Conservation (phyloP, 2,329 filamentous ascomycete genomes). For the Venturiaceae sp. region DNA sequence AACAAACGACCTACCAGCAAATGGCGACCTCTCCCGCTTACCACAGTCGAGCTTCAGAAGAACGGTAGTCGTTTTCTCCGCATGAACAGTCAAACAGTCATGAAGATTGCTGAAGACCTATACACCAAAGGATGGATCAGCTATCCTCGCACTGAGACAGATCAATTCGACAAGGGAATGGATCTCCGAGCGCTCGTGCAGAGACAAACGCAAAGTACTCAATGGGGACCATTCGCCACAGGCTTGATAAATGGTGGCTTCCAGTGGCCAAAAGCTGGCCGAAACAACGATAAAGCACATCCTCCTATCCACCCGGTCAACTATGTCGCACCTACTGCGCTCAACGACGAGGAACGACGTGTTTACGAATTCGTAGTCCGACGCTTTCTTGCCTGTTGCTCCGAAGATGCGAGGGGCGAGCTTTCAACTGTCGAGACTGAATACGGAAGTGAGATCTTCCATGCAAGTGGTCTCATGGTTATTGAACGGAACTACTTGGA, state of each 20-base stretch:
- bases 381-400: conserved; percentile 90
- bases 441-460: conserved; percentile 77
- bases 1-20: conserved; percentile 87
- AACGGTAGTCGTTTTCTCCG: conserved; percentile 80
- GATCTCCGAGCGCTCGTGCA: conserved; percentile 70
- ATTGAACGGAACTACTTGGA: conserved; percentile 87
- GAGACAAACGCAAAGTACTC: conserved; percentile 67
- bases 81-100: conserved; percentile 86
- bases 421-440: conserved; percentile 75
- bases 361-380: conserved; percentile 91
- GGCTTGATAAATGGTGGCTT: conserved; percentile 66
- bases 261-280: conserved; percentile 68
- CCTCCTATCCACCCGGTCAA: conserved; percentile 93
- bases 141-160: conserved; percentile 94
- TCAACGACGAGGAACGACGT: conserved; percentile 58
- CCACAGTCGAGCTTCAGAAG: conserved; percentile 94
- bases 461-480: conserved; percentile 74
- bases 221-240: conserved; percentile 53
- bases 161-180: conserved; percentile 87
- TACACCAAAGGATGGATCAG: conserved; percentile 96
- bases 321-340: conserved; percentile 55
- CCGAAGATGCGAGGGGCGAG: conserved; percentile 82
- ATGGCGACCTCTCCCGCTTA: conserved; percentile 87
- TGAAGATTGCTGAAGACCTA: conserved; percentile 74
- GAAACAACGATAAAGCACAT: conserved; percentile 92